Evolutionary conservation across 2,329 filamentous ascomycete species (phyloP).

Genomic region (Aspergillus sclerotialis): DNA sequence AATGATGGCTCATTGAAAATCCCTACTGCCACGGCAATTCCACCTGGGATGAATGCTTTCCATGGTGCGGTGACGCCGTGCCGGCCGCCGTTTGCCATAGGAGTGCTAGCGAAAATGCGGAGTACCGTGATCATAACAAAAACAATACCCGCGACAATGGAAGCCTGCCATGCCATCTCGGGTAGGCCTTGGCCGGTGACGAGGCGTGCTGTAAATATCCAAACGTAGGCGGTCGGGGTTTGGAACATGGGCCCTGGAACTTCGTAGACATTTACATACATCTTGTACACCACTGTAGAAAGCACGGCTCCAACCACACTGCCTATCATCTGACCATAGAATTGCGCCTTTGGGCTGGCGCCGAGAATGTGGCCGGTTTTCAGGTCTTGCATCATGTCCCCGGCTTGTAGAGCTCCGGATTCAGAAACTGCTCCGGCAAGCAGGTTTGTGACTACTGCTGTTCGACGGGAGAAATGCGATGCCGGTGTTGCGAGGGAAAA

Average conservation of each 20-base stretch:
- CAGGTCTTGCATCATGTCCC: conserved; percentile 93
- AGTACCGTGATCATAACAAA: conserved; percentile 66
- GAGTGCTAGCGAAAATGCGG: conserved; percentile 51
- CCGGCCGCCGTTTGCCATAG: conserved; percentile 22
- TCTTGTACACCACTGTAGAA: conserved; percentile 76
- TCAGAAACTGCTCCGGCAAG: conserved; percentile 85
- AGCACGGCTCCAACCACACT: conserved; percentile 78
- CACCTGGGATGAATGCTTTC: conserved; percentile 75
- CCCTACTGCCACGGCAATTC: conserved; percentile 91
- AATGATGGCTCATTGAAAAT: conserved; percentile 99
- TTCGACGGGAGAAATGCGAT: conserved; percentile 68
- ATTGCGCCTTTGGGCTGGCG: conserved; percentile 88
- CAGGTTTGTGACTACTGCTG: conserved; percentile 85
- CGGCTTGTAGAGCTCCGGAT: conserved; percentile 82
- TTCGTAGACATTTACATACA: conserved; percentile 85
- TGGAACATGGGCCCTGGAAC: conserved; percentile 87
- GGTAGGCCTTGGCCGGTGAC: conserved; percentile 88
- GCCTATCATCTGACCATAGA: conserved; percentile 92
- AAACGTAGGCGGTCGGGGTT: conserved; percentile 90
- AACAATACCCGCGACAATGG: conserved; percentile 63
- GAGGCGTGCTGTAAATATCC: conserved; percentile 91
- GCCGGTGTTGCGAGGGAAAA: conserved; percentile 85
- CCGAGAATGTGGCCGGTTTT: conserved; percentile 93
- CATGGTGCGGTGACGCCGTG: conserved; percentile 45
- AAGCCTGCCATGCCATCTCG: conserved; percentile 73